Base-by-base conservation (phyloP, 2,329 filamentous ascomycete genomes). In the Ceratocystis huliohia region DNA sequence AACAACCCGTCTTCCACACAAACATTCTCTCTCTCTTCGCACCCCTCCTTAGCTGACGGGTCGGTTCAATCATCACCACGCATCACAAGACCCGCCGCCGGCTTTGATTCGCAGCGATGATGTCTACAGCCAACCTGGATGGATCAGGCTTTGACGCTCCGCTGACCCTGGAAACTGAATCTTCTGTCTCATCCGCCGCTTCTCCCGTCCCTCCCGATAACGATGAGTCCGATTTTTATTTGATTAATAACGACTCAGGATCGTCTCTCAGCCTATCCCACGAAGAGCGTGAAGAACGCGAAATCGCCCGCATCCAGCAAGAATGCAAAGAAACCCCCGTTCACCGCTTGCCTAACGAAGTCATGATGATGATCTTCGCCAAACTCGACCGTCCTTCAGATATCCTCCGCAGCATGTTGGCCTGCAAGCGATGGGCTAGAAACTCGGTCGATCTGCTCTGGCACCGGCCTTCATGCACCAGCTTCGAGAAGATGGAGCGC, bases 361-460 rank as follows among this genome's bases (percentile, higher is more conserved):
- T 99, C 69, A 85, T 97, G 74, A 96, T 99, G 73, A 84, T 86
- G 76, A 88, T 97, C 72, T 96, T 99, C 76, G 82, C 89, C 45
- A 94, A 91, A 75, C 83, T 99, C 67, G 86, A 81, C 72, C 84
- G 83, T 13, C 83, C 91, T 1, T 78, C 80, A 57, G 93, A 99
- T 73, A 82, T 96, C 71, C 83, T 91, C 70, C 87, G 86, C 76
- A 95, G 89, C 76, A 92, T 97, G 89, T 80, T 94, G 70, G 92
- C 96, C n/a, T 96, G 88, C 73, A 92, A 91, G 76, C 85, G 88
- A 69, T 99, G 94, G 94, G 89, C 94, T 33, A 82, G 88, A 69
- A 96, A 96, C 74, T 88, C 89, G 64, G 94, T 97, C 70, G 93
- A 94, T 69, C 82, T 96, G 70, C 81, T 99, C 25, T 99, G 94